phyloP scores from a whole-genome alignment of 768 basidiomycete genomes.

The Cystofilobasidium macerans region DNA sequence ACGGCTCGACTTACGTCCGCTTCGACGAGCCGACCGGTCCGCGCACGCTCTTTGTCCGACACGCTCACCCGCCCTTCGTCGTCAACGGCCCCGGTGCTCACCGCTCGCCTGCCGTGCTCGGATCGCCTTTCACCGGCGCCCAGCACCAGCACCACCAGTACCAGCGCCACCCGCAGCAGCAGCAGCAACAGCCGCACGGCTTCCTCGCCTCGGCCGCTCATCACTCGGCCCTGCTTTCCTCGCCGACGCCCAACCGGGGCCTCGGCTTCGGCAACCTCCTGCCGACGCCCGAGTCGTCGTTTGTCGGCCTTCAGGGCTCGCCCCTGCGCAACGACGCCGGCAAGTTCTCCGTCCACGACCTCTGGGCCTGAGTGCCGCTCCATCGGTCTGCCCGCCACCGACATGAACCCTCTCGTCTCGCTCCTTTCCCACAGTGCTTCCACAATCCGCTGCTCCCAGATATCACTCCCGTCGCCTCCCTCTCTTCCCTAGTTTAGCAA shows the following conservation, averaged over 20 bases:
- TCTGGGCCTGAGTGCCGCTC: slow-evolving; percentile 8
- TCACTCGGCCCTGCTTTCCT: background rate
- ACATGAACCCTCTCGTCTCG: background rate
- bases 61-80: slow-evolving; percentile 3
- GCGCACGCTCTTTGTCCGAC: slow-evolving; percentile 12
- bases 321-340: background rate
- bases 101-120: background rate
- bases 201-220: too few species aligned
- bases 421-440: too few species aligned
- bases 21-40: slow-evolving; percentile 26
- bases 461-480: too few species aligned
- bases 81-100: background rate
- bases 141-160: background rate
- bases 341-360: slow-evolving; percentile 20
- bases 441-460: too few species aligned
- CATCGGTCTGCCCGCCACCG: background rate
- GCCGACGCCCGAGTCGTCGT: background rate
- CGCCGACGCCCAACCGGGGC: background rate
- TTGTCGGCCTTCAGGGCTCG: too few species aligned
- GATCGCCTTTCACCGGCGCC: background rate
- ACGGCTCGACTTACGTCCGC: slow-evolving; percentile 20
- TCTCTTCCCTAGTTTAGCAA: too few species aligned
- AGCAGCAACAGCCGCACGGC: background rate
- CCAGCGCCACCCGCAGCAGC: background rate
- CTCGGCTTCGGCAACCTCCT: slow-evolving; percentile 3